Conservation (phyloP, 352 stramenopile species). For the Globisporangium paddicum region DNA sequence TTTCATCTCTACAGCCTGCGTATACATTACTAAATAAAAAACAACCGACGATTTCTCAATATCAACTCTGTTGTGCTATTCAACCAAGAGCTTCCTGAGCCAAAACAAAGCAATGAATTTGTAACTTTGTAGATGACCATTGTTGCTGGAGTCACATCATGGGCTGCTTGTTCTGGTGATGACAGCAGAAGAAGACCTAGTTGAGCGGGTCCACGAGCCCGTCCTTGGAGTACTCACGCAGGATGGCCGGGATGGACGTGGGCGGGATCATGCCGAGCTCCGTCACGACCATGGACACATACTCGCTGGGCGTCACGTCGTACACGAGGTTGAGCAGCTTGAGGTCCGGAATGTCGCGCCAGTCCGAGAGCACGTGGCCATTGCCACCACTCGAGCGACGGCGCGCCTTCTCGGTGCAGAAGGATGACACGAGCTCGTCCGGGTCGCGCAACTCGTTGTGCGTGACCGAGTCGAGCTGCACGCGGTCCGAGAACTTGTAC, state of each 20-base stretch:
- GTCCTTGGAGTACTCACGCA: slow-evolving; percentile 91
- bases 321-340: slow-evolving; percentile 90
- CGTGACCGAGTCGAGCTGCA: slow-evolving; percentile 97
- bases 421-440: slow-evolving; percentile 75
- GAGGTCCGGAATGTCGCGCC: slow-evolving; percentile 63
- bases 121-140: too few species aligned
- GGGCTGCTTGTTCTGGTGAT: too few species aligned
- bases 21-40: slow-evolving; percentile 6
- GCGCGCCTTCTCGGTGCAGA: slow-evolving; percentile 47
- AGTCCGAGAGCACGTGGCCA: slow-evolving; percentile 77
- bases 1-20: neutral
- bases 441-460: slow-evolving; percentile 97
- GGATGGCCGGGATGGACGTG: slow-evolving; percentile 95
- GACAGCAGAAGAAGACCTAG: neutral
- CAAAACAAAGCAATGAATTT: too few species aligned
- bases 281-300: slow-evolving; percentile 96
- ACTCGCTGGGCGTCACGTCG: slow-evolving; percentile 96
- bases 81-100: too few species aligned
- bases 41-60: neutral
- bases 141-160: too few species aligned
- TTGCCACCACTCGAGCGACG: slow-evolving; percentile 13
- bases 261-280: slow-evolving; percentile 98
- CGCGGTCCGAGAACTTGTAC: slow-evolving; percentile 96
- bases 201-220: slow-evolving; percentile 41
- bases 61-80: neutral